These are phyloP conservation scores for Daldinia vernicosa DNA, from an alignment of 495 filamentous ascomycete genomes.

Conservation along the genomic window DNA sequence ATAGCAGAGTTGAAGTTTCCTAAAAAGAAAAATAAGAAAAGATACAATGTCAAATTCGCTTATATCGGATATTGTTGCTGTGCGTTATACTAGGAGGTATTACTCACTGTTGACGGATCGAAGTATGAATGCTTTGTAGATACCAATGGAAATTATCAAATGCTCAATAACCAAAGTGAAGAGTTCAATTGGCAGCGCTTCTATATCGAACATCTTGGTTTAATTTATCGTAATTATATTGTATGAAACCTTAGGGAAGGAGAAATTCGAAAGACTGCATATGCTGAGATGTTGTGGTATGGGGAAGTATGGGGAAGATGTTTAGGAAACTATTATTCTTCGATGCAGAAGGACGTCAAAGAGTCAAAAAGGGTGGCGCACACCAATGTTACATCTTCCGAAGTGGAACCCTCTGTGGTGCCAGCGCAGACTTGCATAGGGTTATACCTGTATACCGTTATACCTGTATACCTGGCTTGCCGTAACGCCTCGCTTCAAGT, in stretches of 20 bases:
- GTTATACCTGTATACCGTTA: no score
- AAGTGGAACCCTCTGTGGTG: no score
- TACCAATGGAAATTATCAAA: constrained; percentile 10
- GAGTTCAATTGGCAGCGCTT: neutral
- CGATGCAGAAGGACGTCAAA: no score
- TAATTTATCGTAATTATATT: neutral
- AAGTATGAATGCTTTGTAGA: constrained; percentile 10
- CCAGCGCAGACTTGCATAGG: no score
- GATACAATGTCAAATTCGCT: neutral
- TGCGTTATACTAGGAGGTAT: neutral
- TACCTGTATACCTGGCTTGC: neutral
- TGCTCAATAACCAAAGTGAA: constrained; percentile 13
- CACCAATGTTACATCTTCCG: no score
- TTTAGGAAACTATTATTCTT: no score
- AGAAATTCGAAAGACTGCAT: no score
- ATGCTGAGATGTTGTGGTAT: no score
- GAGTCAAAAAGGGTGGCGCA: no score
- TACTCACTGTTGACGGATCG: constrained; percentile 19
- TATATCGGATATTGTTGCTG: neutral
- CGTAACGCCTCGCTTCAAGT: neutral
- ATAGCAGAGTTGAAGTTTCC: constrained; percentile 8
- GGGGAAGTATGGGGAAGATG: no score
- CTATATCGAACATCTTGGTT: neutral
- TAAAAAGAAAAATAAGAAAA: neutral
- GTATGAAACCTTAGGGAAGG: neutral